Base-by-base conservation (phyloP, 2,329 filamentous ascomycete genomes). In the Akanthomyces lecanii region DNA sequence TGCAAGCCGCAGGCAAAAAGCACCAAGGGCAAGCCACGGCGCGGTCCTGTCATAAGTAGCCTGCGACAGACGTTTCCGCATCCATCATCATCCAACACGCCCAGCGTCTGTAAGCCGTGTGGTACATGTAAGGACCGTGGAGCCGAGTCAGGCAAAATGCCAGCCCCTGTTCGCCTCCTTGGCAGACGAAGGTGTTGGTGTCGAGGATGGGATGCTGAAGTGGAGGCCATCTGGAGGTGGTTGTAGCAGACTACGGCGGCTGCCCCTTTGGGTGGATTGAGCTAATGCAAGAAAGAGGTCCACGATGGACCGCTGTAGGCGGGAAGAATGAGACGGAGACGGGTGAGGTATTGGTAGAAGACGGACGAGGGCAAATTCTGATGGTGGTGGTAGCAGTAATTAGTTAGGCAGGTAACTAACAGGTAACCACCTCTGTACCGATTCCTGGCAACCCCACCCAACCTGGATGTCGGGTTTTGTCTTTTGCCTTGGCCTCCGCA, bases 91-190 rank as follows among this genome's bases (percentile, higher is more conserved):
- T 55, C 33, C 59, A 55, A 62, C 51, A 62, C 59, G 23, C 42
- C 6, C 28, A 54, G 40, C 44, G 59, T 62, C 59, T 62, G 59
- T 21, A 30, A 55, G 14, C 40, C 58, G n/a, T 51, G 58, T 23
- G 57, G 40, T 48, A 23, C 28, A 62, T 62, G 59, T 62, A 33
- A 42, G 59, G 51, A 36, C 51, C 59, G 59, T 61, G 59, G 59
- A 48, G 60, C 42, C 60, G 45, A 40, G 23, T 50, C 25, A 42
- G 18, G 52, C 28, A 38, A n/a, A 50, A 36, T 30, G 25, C 52
- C 8, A 21, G 33, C 60, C 30, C 51, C 60, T 45, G 52, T 38
- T 33, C 45, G 10, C 56, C 56, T 51, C 42, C 42, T 57, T 50
- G 44, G 59, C 33, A 14, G n/a, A 30, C 11, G 52, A 56, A 23